These are phyloP conservation scores for Oxytropis ochrocephala DNA, from an alignment of 306 rosid genomes.

Conservation along the genomic window DNA sequence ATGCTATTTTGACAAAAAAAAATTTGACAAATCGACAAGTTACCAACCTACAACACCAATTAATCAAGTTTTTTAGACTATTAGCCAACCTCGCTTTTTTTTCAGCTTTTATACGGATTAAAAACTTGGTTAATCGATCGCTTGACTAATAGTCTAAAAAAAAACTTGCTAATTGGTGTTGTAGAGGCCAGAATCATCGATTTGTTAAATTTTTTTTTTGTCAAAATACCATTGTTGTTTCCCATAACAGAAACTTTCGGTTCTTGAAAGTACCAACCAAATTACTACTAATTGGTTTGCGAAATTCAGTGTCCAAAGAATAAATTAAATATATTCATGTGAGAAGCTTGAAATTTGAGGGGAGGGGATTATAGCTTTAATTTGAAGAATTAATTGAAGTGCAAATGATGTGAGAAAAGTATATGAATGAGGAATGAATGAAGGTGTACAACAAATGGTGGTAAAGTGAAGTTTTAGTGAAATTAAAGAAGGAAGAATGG, in stretches of 20 bases:
- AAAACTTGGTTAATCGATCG: too few relatives aligned
- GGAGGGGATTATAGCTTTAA: not conserved
- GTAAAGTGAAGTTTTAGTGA: slow-evolving; percentile 50
- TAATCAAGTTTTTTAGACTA: too few relatives aligned
- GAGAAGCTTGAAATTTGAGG: slow-evolving; percentile 5
- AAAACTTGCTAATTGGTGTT: too few relatives aligned
- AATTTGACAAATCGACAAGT: too few relatives aligned
- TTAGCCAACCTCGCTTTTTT: too few relatives aligned
- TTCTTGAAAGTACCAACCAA: slow-evolving; percentile 24
- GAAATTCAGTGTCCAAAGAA: slow-evolving; percentile 8
- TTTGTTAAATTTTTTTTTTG: too few relatives aligned
- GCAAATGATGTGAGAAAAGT: slow-evolving; percentile 27
- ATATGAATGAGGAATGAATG: slow-evolving; percentile 28
- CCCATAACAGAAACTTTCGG: slow-evolving; percentile 36
- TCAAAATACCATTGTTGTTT: too few relatives aligned
- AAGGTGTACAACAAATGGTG: slow-evolving; percentile 29
- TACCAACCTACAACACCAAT: too few relatives aligned
- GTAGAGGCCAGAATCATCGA: too few relatives aligned
- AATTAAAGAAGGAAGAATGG: slow-evolving; percentile 69
- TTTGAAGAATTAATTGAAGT: slow-evolving; percentile 21
- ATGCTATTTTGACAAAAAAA: too few relatives aligned
- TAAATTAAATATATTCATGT: not conserved
- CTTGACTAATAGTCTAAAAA: too few relatives aligned
- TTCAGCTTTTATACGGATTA: too few relatives aligned
- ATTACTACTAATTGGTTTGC: slow-evolving; percentile 12